Conservation (phyloP, 2,329 filamentous ascomycete genomes). For the Karstenula rhodostoma region DNA sequence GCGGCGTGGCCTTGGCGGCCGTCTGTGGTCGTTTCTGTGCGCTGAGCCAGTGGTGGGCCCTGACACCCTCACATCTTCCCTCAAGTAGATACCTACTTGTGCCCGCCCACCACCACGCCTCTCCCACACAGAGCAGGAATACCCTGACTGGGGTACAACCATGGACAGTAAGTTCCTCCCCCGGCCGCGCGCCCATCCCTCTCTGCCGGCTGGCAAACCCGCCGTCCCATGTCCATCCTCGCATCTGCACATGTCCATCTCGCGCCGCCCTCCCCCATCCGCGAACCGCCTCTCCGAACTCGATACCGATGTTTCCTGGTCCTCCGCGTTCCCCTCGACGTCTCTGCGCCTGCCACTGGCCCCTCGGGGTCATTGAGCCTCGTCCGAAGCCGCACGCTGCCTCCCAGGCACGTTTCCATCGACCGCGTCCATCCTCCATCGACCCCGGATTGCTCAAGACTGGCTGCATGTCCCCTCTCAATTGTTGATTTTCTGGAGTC, state of each 20-base stretch:
- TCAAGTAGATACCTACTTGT: slow-evolving; percentile 16
- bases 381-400: slow-evolving; percentile 20
- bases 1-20: not conserved
- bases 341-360: slow-evolving; percentile 20
- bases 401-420: slow-evolving; percentile 43
- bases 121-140: slow-evolving; percentile 32
- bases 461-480: slow-evolving; percentile 33
- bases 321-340: slow-evolving; percentile 24
- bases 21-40: not conserved
- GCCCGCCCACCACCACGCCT: slow-evolving; percentile 44
- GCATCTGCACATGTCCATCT: slow-evolving; percentile 33
- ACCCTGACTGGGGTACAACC: slow-evolving; percentile 55
- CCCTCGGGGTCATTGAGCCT: not conserved
- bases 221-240: slow-evolving; percentile 36
- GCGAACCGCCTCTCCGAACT: slow-evolving; percentile 26
- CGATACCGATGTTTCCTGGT: slow-evolving; percentile 23
- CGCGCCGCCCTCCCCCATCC: slow-evolving; percentile 32
- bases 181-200: slow-evolving; percentile 42
- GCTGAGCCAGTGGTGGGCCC: not conserved
- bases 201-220: slow-evolving; percentile 25
- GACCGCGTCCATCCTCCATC: slow-evolving; percentile 48
- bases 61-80: slow-evolving; percentile 26
- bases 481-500: slow-evolving; percentile 52
- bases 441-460: slow-evolving; percentile 45
- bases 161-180: slow-evolving; percentile 66